Evolutionary conservation across 2,329 filamentous ascomycete species (phyloP), one percentile per base, ranked within the genome.

Genomic region (Colletotrichum sp.): DNA sequence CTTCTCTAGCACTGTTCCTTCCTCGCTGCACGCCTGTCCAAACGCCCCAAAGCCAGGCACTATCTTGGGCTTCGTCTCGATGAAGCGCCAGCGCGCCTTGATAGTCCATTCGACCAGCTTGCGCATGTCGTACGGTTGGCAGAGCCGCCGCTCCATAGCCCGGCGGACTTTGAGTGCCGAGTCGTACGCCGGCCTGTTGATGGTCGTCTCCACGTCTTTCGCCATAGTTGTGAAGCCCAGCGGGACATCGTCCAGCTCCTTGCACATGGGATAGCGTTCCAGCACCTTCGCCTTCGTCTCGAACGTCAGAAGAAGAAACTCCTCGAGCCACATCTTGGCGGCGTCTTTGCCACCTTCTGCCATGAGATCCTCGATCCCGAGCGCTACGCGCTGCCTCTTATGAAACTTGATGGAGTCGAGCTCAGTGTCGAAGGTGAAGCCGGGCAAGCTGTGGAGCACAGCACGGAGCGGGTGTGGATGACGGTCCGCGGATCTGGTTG

Each of bases 21-120:
- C 52, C 8, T 59, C 32, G 16, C 7, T 14, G 6, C 10, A 30
- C 14, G 9, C 4, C 43, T 64, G 73, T 3, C 69, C 73, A 9
- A 73, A 75, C 7, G 18, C 21, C 5, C 63, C 69, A 18, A 73
- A 73, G 2, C 73, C 73, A 28, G 73, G 73, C 13, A 75, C 64
- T 7, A 52, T 26, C 48, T 38, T 75, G 10, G 73, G 63, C 24
- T 63, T 59, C 3, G 56, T 48, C 13, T 52, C 38, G 7, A 73
- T 34, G 24, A 75, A 75, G 8, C 58, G 58, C 8, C 26, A 43
- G 10, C 73, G 73, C 4, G 73, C 73, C 6, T 14, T 26, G 5
- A 73, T 9, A 1, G 70, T 68, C 73, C 73, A 75, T 1, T 73
- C 69, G 1, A 73, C 48, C 13, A 75, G 43, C 18, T 52, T 73